A percentile compares a stretch with the other conserved stretches of the same genome.
Evolutionary conservation across 2,329 filamentous ascomycete species (phyloP).

Genomic region (Arthrobotrys conoides): DNA sequence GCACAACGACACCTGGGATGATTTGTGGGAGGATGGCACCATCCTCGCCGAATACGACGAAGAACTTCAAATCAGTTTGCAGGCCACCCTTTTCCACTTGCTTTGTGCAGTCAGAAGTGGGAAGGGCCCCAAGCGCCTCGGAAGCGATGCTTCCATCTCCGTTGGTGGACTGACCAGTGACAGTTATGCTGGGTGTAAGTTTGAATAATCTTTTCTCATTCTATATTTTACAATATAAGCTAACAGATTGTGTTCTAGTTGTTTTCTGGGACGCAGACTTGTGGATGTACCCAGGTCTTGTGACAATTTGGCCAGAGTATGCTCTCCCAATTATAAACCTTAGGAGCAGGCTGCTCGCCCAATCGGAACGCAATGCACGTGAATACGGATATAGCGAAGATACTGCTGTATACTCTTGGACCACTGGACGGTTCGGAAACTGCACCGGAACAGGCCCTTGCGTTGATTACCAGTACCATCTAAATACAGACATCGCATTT

Average conservation of each 20-base stretch:
- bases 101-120: slow-evolving; percentile 70
- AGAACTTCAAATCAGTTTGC: slow-evolving; percentile 70
- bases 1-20: slow-evolving; percentile 76
- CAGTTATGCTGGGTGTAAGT: slow-evolving; percentile 74
- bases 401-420: slow-evolving; percentile 77
- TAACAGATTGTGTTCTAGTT: slow-evolving; percentile 38
- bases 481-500: slow-evolving; percentile 79
- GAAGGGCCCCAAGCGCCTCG: slow-evolving; percentile 72
- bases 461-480: slow-evolving; percentile 80
- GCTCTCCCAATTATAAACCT: slow-evolving; percentile 77
- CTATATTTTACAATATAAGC: background rate
- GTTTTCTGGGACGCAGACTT: slow-evolving; percentile 78
- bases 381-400: slow-evolving; percentile 68
- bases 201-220: background rate
- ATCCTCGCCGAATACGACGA: slow-evolving; percentile 71
- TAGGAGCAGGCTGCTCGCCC: slow-evolving; percentile 72
- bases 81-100: slow-evolving; percentile 73
- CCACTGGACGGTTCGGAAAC: slow-evolving; percentile 76
- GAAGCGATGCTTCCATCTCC: slow-evolving; percentile 74
- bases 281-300: slow-evolving; percentile 78
- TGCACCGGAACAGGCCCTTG: slow-evolving; percentile 77
- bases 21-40: slow-evolving; percentile 73
- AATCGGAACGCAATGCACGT: slow-evolving; percentile 76
- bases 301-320: slow-evolving; percentile 75
- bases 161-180: slow-evolving; percentile 79